phyloP scores from a whole-genome alignment of 2,329 filamentous ascomycete species.

The Aspergillus clavatus region DNA sequence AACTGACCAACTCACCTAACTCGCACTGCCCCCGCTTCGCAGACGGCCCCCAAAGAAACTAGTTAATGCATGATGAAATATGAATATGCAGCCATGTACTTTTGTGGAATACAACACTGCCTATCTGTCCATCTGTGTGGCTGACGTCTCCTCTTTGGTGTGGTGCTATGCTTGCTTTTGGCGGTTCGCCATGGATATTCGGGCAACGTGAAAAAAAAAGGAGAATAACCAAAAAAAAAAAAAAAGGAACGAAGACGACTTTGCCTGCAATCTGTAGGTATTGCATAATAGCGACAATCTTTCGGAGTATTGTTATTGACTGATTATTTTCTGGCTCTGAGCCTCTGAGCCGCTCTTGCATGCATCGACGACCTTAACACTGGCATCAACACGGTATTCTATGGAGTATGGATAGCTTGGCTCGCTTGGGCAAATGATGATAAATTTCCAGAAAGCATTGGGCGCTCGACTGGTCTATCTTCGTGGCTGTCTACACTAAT shows the following conservation, averaged over 20 bases:
- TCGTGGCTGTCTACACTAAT: not conserved
- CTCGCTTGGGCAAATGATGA: no score
- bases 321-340: no score
- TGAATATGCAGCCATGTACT: not conserved
- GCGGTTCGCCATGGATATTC: not conserved
- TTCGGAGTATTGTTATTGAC: no score
- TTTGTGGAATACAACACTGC: not conserved
- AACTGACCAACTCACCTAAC: no score
- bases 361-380: not conserved
- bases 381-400: no score
- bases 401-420: not conserved
- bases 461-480: not conserved
- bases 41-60: not conserved
- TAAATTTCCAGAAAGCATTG: not conserved
- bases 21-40: no score
- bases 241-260: not conserved
- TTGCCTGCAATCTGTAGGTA: not conserved
- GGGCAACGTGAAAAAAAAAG: slow-evolving; percentile 1
- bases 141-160: not conserved
- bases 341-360: not conserved
- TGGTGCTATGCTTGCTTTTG: not conserved
- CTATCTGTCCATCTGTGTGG: slow-evolving; percentile 4
- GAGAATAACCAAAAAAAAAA: slow-evolving; percentile 1
- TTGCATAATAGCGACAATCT: not conserved
- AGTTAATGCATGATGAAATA: not conserved